These are phyloP conservation scores for Peniophora sp. DNA, from an alignment of 1,284 basidiomycete species.

Conservation along the genomic window DNA sequence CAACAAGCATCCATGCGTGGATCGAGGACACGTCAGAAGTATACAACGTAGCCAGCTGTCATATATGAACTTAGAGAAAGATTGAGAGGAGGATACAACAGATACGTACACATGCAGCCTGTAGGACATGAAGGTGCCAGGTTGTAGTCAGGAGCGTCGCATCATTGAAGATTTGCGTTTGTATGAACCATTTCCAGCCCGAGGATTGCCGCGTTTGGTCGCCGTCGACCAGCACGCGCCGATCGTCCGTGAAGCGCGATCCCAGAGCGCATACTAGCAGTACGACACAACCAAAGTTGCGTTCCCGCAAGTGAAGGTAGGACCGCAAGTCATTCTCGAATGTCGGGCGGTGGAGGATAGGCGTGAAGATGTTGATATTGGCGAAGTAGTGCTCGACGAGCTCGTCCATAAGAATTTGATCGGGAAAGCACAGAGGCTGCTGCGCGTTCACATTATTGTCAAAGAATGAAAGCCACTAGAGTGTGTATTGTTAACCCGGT, in stretches of 20 bases:
- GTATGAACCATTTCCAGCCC: constrained; percentile 69
- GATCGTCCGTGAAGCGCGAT: constrained; percentile 59
- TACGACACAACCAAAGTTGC: constrained; percentile 59
- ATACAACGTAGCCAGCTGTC: constrained; percentile 22
- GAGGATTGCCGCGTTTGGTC: constrained; percentile 41
- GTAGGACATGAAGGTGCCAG: constrained; percentile 53
- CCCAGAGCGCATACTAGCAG: constrained; percentile 72
- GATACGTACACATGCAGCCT: constrained; percentile 34
- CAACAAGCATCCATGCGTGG: constrained; percentile 40
- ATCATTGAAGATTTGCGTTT: constrained; percentile 49
- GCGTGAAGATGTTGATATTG: constrained; percentile 50
- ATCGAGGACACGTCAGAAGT: constrained; percentile 35
- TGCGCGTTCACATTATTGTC: too few species aligned
- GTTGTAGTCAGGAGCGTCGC: constrained; percentile 48
- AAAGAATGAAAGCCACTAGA: too few species aligned
- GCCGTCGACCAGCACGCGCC: constrained; percentile 49
- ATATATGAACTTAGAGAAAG: background rate
- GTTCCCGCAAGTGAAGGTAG: constrained; percentile 47
- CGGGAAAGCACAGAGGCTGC: constrained; percentile 38
- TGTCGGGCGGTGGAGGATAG: constrained; percentile 70
- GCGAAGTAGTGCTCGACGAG: constrained; percentile 68
- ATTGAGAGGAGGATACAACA: background rate
- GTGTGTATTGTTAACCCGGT: too few species aligned
- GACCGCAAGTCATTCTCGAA: constrained; percentile 54
- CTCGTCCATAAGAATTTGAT: constrained; percentile 45